phyloP scores from a whole-genome alignment of 2,329 filamentous ascomycete species.

The Ilyonectria mors-panacis region DNA sequence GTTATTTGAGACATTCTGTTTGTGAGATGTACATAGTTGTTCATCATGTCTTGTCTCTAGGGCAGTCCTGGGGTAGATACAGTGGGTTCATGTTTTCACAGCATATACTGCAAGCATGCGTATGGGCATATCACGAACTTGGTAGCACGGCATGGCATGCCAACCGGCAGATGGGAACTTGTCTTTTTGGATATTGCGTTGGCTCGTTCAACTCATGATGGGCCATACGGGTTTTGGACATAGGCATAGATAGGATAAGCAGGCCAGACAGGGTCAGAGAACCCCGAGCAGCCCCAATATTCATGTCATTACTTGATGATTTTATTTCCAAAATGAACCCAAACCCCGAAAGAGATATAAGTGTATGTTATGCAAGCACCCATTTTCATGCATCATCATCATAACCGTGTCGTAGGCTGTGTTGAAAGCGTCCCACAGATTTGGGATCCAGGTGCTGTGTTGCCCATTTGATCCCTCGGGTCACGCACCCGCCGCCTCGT shows the following conservation, averaged over 20 bases:
- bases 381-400: constrained; percentile 6
- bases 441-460: constrained; percentile 2
- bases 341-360: background rate
- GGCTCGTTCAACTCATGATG: background rate
- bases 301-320: constrained; percentile 6
- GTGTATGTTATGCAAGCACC: constrained; percentile 4
- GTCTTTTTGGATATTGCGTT: constrained; percentile 6
- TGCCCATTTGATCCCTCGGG: background rate
- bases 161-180: background rate
- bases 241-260: constrained; percentile 14
- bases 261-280: constrained; percentile 1
- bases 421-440: background rate
- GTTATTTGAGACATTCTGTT: constrained; percentile 30
- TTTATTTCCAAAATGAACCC: background rate
- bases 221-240: background rate
- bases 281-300: background rate
- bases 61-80: background rate
- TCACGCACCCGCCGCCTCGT: background rate
- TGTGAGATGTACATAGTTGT: constrained; percentile 15
- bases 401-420: background rate
- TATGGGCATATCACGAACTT: background rate
- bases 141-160: background rate
- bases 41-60: constrained; percentile 16
- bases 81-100: background rate
- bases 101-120: constrained; percentile 1